Evolutionary conservation across 2,329 filamentous ascomycete species (phyloP).

Genomic region (Pyricularia pennisetigena): DNA sequence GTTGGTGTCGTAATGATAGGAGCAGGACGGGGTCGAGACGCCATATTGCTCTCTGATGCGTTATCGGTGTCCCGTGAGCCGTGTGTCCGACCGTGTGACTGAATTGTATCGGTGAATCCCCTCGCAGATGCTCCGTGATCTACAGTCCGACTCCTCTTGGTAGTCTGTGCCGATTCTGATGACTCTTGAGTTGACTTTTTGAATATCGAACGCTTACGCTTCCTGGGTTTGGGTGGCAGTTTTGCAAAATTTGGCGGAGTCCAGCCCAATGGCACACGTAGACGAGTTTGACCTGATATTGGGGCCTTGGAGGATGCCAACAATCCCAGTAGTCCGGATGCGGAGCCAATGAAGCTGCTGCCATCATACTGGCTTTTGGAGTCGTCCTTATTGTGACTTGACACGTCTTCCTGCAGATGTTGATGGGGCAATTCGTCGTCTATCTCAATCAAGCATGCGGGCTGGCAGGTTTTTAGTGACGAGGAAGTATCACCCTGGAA

Average conservation of each 20-base stretch:
- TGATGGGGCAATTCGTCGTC: background rate
- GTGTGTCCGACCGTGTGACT: background rate
- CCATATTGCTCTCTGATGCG: background rate
- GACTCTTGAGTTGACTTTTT: background rate
- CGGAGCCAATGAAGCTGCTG: background rate
- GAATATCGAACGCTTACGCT: background rate
- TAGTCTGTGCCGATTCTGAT: background rate
- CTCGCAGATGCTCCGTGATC: background rate
- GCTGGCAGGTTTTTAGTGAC: background rate
- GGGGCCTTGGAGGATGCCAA: background rate
- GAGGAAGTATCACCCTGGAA: background rate
- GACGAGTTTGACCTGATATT: background rate
- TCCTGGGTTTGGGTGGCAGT: background rate
- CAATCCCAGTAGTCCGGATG: background rate
- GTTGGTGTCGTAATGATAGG: background rate
- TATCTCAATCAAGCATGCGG: background rate
- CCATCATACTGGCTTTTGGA: background rate
- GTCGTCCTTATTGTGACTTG: background rate
- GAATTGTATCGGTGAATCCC: background rate
- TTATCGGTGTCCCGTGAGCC: background rate
- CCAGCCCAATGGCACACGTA: background rate
- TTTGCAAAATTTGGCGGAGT: background rate
- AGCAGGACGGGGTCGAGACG: background rate
- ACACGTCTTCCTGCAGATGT: background rate
- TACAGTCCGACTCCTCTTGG: background rate